Conservation (phyloP, 169 alveolate genomes). For the Plasmodium malariae region DNA sequence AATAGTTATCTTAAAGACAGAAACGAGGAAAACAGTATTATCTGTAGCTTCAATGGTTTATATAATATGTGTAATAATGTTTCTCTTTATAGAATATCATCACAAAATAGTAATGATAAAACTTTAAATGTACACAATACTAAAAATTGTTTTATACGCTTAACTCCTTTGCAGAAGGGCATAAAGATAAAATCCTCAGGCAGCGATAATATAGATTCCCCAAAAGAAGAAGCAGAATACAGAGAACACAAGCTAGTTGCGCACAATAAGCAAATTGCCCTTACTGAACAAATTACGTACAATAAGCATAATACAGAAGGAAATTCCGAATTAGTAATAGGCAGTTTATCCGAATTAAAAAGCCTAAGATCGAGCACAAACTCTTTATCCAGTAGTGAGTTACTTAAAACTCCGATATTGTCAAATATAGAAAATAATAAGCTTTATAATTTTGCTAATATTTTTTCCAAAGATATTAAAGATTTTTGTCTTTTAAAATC, state of each 20-base stretch:
- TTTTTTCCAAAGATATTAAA: conserved; percentile 2
- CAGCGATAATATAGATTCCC: background rate
- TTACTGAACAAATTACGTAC: background rate
- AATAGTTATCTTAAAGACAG: background rate
- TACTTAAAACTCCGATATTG: conserved; percentile 52
- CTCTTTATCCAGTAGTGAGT: conserved; percentile 23
- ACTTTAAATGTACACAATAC: conserved; percentile 6
- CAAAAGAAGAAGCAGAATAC: background rate
- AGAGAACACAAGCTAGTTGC: background rate
- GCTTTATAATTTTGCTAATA: background rate
- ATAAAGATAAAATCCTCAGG: background rate
- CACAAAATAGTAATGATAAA: background rate
- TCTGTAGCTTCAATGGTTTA: conserved; percentile 2
- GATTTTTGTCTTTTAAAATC: conserved; percentile 32
- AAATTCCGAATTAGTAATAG: conserved; percentile 1
- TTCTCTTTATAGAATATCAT: background rate
- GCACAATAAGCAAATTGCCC: background rate
- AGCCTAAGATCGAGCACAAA: conserved; percentile 57
- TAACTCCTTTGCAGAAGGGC: conserved; percentile 37
- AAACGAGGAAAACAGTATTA: background rate
- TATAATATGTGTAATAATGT: background rate
- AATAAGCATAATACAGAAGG: background rate
- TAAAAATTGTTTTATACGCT: conserved; percentile 8
- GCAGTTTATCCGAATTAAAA: conserved; percentile 33
- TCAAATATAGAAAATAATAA: conserved; percentile 49